Evolutionary conservation across 1,284 basidiomycete species (phyloP), one percentile per base, ranked within the genome.

Genomic region (Calocybe gambosa): DNA sequence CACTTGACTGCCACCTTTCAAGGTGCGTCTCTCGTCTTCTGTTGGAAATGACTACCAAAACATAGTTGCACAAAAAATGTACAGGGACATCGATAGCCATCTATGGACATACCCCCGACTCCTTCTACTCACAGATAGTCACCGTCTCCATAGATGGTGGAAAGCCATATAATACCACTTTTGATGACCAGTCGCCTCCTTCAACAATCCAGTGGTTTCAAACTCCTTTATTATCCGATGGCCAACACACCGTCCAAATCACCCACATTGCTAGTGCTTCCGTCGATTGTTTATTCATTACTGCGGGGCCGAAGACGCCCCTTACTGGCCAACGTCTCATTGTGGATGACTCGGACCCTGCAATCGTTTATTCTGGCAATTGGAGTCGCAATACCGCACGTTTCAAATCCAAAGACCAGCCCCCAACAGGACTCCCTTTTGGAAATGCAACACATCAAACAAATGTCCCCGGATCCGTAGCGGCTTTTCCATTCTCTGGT

Each of bases 131-230:
- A 1, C 48, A 50, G 25, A 42, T 42, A 29, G n/a, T 45, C 20
- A 5, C 13, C 15, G 43, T 42, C 8, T 45, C 48, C 1, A 42
- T 50, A 29, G 48, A 50, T 19, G 43, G 48, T 13, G 43, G 43
- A 12, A 31, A 33, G 15, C 21, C 43, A 10, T 45, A 40, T 19
- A 34, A 34, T 10, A 23, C 33, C 2, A 45, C 16, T 9, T 50
- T 41, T 16, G 15, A 19, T 3, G 48, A 50, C 15, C 13, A 31
- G 16, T 42, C 26, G 7, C 43, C 48, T 8, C 48, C 43, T 13
- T 31, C 33, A 4, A 13, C 33, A 12, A 39, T 37, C 1, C 48
- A 50, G 19, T 50, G 43, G 43, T 50, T 45, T 26, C 48, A 50
- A 21, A 42, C 48, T 7, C 40, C 48, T 2, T 10, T 20, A n/a